Evolutionary conservation across 306 rosid genomes (phyloP), one percentile per base, ranked within the genome.

Genomic region (Pachyrhizus erosus): DNA sequence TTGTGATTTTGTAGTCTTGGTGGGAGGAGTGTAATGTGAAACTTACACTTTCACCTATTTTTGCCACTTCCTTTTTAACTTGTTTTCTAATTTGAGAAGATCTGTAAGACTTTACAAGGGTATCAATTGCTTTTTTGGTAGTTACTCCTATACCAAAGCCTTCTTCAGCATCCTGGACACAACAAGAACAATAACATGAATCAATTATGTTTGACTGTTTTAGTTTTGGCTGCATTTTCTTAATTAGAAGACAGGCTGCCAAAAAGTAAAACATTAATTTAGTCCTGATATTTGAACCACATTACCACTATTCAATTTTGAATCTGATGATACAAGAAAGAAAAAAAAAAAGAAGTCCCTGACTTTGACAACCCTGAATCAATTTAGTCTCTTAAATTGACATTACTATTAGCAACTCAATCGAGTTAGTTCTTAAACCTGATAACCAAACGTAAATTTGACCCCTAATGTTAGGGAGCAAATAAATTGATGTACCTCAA

Each of bases 91-190:
- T 42, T 13, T 80, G 84, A 49, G 92, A 89, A 2, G 81, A 75
- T 15, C 26, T 40, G 11, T 87, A 92, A 7, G 91, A 87, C 10
- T 79, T 68, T 29, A 79, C 27, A 13, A 90, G 89, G 66, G 51
- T 86, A 40, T 26, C 65, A 61, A 90, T 87, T 15, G 93, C 90
- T 83, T 84, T 88, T 70, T 88, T 84, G 18, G 88, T 73, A 2
- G 83, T 40, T 42, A 46, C 40, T 58, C 70, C 76, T 74, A 55
- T 75, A 4, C 60, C 79, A 61, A 67, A 20, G 5, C 92, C 89
- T 64, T 81, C 66, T 81, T 88, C 91, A 62, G 73, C 61, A 43
- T 86, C 86, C 97, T 90, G 76, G 17, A 31, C 9, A 33, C 43
- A 73, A 39, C 12, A 10, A 58, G 14, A 62, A 33, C 42, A 73